These are phyloP conservation scores for Aristolochia californica DNA, from an alignment of 164 flowering plant species.

Conservation along the genomic window DNA sequence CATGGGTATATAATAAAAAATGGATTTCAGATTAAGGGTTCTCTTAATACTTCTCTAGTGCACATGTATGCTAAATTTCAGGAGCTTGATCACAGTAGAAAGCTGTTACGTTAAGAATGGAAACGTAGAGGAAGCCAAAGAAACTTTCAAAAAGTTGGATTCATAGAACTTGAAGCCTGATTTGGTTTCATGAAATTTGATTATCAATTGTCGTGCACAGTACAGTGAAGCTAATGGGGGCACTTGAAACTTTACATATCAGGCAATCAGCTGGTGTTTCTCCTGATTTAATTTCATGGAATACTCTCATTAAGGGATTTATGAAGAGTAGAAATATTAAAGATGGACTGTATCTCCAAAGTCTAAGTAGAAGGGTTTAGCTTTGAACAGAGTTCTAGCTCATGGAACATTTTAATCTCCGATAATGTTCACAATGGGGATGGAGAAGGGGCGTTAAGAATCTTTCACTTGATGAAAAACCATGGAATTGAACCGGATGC, in stretches of 20 bases:
- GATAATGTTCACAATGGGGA: slow-evolving; percentile 3
- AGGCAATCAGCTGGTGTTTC: slow-evolving; percentile 8
- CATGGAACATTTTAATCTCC: slow-evolving; percentile 14
- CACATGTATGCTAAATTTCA: slow-evolving; percentile 9
- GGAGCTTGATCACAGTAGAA: slow-evolving; percentile 1
- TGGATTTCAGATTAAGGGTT: background rate
- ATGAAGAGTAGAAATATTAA: slow-evolving; percentile 1
- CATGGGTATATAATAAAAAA: slow-evolving; percentile 8
- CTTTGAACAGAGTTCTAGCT: slow-evolving; percentile 6
- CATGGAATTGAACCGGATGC: slow-evolving; percentile 6
- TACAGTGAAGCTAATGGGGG: slow-evolving; percentile 4
- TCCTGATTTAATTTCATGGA: slow-evolving; percentile 11
- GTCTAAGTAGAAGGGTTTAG: background rate
- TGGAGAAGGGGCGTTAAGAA: slow-evolving; percentile 3
- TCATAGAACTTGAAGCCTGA: slow-evolving; percentile 5
- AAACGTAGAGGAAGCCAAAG: slow-evolving; percentile 3
- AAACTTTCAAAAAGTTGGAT: slow-evolving; percentile 5
- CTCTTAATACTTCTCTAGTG: slow-evolving; percentile 5
- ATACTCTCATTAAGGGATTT: slow-evolving; percentile 4
- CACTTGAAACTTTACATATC: background rate
- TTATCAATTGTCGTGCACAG: slow-evolving; percentile 8
- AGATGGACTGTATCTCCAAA: slow-evolving; percentile 3
- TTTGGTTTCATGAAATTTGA: slow-evolving; percentile 10
- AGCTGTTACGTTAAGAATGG: slow-evolving; percentile 5
- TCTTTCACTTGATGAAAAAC: slow-evolving; percentile 8